phyloP scores from a whole-genome alignment of 805 yeast genomes.

The Soucietia sequanensis region DNA sequence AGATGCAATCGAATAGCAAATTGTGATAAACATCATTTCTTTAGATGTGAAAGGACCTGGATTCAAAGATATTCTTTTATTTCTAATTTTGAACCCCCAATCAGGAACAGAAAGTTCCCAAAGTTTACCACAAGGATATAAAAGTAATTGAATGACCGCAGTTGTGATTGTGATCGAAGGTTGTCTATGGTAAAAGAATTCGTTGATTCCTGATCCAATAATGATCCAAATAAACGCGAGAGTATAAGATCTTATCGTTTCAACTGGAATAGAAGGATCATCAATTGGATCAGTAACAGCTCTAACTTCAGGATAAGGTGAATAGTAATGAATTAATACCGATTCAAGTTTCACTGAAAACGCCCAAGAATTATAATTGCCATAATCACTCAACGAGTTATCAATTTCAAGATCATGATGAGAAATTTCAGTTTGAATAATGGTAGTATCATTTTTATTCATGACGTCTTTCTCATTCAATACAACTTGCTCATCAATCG shows the following conservation, averaged over 20 bases:
- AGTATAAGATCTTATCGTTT: conserved; percentile 49
- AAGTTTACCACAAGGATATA: conserved; percentile 44
- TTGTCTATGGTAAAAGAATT: conserved; percentile 53
- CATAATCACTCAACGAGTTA: no score
- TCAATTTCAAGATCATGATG: no score
- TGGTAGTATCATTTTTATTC: no score
- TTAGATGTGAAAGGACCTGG: conserved; percentile 44
- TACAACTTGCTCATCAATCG: no score
- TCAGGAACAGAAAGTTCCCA: conserved; percentile 37
- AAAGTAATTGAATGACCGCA: conserved; percentile 43
- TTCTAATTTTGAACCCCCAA: conserved; percentile 20
- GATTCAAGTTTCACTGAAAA: conserved; percentile 43
- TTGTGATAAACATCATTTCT: conserved; percentile 65
- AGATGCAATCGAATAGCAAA: conserved; percentile 19
- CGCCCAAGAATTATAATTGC: no score
- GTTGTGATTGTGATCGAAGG: conserved; percentile 45
- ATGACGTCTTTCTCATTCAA: no score
- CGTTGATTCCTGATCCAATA: conserved; percentile 53
- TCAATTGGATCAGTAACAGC: conserved; percentile 31
- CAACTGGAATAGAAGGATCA: conserved; percentile 33
- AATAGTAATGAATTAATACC: conserved; percentile 32
- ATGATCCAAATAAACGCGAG: conserved; percentile 50
- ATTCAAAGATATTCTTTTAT: conserved; percentile 3
- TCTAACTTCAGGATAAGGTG: conserved; percentile 33
- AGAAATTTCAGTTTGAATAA: no score